Conservation (phyloP, 192 early-diverging fungal genomes). For the Allomyces macrogynus region DNA sequence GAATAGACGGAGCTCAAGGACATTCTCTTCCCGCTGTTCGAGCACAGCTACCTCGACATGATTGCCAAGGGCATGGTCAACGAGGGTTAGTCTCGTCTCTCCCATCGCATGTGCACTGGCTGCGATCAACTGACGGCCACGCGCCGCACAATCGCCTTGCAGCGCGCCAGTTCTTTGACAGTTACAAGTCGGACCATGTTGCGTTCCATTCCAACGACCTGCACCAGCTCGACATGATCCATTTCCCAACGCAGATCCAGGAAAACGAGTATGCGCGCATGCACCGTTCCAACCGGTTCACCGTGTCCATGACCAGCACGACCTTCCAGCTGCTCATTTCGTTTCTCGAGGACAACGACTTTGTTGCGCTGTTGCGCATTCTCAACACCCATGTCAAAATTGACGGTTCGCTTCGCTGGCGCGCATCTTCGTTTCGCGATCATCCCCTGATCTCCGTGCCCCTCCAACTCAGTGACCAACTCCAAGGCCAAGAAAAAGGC, state of each 20-base stretch:
- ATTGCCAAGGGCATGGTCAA: not conserved
- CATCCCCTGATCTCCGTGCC: no score
- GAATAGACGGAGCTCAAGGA: conserved; percentile 56
- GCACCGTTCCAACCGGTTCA: conserved; percentile 68
- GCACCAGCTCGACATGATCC: conserved; percentile 39
- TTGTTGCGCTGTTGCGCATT: conserved; percentile 65
- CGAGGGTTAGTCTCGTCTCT: not conserved
- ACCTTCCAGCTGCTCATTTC: conserved; percentile 74
- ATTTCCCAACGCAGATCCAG: conserved; percentile 47
- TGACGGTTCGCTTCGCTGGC: conserved; percentile 9
- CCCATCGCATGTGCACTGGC: no score
- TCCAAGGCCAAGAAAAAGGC: not conserved
- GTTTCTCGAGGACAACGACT: conserved; percentile 84
- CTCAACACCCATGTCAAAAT: conserved; percentile 85
- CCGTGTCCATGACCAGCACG: conserved; percentile 60
- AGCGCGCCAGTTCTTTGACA: conserved; percentile 58
- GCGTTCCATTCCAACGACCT: conserved; percentile 59
- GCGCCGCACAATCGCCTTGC: conserved; percentile 3
- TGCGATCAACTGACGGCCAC: not conserved
- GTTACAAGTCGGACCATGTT: conserved; percentile 50
- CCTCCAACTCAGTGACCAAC: no score
- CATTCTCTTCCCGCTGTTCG: conserved; percentile 77
- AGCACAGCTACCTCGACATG: conserved; percentile 60
- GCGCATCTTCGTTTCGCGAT: no score
- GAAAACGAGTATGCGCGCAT: conserved; percentile 63